phyloP scores from a whole-genome alignment of 1,284 basidiomycete species.

The Rhizoctonia solani region DNA sequence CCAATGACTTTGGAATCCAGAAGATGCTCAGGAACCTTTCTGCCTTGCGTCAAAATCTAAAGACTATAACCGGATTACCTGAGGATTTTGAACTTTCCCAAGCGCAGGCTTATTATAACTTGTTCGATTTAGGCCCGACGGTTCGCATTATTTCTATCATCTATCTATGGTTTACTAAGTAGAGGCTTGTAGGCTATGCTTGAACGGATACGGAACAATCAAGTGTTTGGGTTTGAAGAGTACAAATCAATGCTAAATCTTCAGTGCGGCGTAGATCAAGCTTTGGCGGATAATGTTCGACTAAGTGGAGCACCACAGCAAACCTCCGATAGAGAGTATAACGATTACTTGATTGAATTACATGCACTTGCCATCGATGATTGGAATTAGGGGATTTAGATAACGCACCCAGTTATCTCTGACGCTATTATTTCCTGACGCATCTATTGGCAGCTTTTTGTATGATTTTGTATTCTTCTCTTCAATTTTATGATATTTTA shows the following conservation, averaged over 20 bases:
- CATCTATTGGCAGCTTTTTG: too few species aligned
- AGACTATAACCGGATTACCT: constrained; percentile 62
- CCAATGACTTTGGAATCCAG: constrained; percentile 79
- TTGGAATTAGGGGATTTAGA: too few species aligned
- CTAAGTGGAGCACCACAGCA: constrained; percentile 11
- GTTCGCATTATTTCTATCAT: constrained; percentile 51
- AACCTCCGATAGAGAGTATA: constrained; percentile 64
- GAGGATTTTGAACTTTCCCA: constrained; percentile 72
- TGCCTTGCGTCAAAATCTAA: constrained; percentile 90
- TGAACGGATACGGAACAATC: constrained; percentile 64
- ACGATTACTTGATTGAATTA: constrained; percentile 72
- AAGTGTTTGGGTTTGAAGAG: constrained; percentile 81
- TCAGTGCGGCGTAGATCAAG: constrained; percentile 78
- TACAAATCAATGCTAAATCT: constrained; percentile 88
- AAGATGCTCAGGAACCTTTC: constrained; percentile 92
- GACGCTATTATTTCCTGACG: too few species aligned
- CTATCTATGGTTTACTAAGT: neutral
- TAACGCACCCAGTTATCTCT: too few species aligned
- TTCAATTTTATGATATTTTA: too few species aligned
- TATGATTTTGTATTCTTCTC: too few species aligned
- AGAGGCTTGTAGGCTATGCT: constrained; percentile 65
- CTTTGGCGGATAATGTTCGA: constrained; percentile 48
- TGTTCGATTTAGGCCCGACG: constrained; percentile 75
- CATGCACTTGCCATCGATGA: constrained; percentile 73
- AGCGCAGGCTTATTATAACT: constrained; percentile 78